Conservation (phyloP, 192 early-diverging fungal species). For the Dissophora ornata region DNA sequence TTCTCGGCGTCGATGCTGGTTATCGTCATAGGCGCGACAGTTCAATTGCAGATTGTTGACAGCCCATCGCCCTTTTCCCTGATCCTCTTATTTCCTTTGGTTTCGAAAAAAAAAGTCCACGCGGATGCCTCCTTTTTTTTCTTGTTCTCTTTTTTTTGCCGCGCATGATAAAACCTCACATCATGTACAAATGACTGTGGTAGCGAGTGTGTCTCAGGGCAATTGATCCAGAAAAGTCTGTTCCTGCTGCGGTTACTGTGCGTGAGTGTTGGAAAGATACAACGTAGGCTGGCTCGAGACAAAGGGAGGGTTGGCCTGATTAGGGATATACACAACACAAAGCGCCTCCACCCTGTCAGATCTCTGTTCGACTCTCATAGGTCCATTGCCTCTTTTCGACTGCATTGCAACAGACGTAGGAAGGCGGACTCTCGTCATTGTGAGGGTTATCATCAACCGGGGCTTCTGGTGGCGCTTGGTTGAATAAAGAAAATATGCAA, state of each 20-base stretch:
- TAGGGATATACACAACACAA: neutral
- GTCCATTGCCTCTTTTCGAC: neutral
- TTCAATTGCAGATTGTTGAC: constrained; percentile 13
- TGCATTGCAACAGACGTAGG: neutral
- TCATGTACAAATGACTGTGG: too few relatives aligned
- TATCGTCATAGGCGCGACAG: constrained; percentile 52
- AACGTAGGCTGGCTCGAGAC: too few relatives aligned
- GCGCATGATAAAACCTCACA: too few relatives aligned
- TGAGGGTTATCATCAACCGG: constrained; percentile 52
- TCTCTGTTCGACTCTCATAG: constrained; percentile 56
- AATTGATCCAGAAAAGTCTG: too few relatives aligned
- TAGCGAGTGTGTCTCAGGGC: too few relatives aligned
- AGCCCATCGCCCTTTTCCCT: neutral
- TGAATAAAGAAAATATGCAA: neutral
- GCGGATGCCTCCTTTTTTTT: too few relatives aligned
- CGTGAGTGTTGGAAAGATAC: too few relatives aligned
- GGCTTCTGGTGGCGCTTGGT: neutral
- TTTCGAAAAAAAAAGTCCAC: too few relatives aligned
- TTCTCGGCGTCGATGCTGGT: constrained; percentile 32
- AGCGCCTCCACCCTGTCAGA: constrained; percentile 43
- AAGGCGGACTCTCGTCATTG: constrained; percentile 34
- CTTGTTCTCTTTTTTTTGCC: too few relatives aligned
- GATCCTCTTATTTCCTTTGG: neutral
- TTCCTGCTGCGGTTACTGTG: too few relatives aligned
- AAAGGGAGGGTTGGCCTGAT: too few relatives aligned